Conservation (phyloP, 2,329 filamentous ascomycete genomes). For the Ophiostoma perfectum region DNA sequence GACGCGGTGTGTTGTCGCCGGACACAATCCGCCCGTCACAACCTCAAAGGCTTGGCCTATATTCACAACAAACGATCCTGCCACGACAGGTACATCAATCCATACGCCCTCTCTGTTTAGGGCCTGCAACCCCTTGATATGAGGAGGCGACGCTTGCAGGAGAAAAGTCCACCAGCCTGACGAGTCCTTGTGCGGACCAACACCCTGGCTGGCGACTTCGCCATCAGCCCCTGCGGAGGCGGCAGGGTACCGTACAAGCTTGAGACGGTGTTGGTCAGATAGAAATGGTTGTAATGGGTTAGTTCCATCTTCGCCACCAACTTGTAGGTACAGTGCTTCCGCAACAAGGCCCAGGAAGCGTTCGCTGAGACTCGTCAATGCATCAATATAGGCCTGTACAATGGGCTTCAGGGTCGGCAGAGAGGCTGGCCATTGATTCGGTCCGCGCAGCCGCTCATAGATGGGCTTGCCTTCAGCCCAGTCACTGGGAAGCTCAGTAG, state of each 20-base stretch:
- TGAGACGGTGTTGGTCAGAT: background rate
- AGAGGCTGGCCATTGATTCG: background rate
- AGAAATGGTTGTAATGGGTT: background rate
- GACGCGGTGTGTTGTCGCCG: background rate
- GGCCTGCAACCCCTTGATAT: conserved; percentile 33
- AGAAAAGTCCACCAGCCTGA: conserved; percentile 62
- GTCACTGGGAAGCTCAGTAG: conserved; percentile 49
- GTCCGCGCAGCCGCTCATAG: background rate
- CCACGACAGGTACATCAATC: background rate
- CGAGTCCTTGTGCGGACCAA: conserved; percentile 58
- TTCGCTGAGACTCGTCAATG: background rate
- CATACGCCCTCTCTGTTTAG: background rate
- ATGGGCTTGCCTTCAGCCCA: background rate
- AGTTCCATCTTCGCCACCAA: background rate
- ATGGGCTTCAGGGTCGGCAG: background rate
- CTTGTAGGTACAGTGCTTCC: background rate
- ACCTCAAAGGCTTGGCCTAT: background rate
- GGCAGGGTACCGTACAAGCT: background rate
- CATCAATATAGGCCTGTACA: background rate
- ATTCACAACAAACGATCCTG: background rate
- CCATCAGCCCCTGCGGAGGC: background rate
- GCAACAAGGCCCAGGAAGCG: background rate
- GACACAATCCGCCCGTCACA: background rate
- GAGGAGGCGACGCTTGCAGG: conserved; percentile 51
- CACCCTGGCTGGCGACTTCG: conserved; percentile 42